Evolutionary conservation across 108 stramenopile species (phyloP).

Genomic region (Cyclostephanos invisitatus): DNA sequence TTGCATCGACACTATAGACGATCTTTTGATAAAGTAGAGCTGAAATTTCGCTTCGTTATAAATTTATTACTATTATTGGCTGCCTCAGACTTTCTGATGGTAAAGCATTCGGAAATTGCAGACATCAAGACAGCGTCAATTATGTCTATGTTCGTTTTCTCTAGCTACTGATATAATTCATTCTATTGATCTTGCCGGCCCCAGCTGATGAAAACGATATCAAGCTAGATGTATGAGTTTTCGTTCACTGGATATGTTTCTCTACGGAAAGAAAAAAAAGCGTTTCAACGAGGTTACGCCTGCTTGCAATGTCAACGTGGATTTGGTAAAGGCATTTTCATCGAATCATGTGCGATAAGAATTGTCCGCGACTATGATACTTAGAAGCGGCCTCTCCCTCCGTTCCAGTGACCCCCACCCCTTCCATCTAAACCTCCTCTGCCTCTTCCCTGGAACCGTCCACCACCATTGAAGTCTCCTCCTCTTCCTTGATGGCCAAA

Average conservation of each 20-base stretch:
- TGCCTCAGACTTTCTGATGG: too few species aligned
- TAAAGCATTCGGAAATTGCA: too few species aligned
- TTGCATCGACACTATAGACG: slow-evolving; percentile 69
- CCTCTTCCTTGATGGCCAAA: slow-evolving; percentile 30
- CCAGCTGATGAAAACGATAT: too few species aligned
- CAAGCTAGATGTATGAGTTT: neutral
- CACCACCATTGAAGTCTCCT: slow-evolving; percentile 9
- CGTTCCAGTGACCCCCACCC: slow-evolving; percentile 7
- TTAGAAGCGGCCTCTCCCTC: slow-evolving; percentile 7
- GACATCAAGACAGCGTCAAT: too few species aligned
- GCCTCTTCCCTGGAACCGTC: slow-evolving; percentile 13
- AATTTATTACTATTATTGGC: too few species aligned
- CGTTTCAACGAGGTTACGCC: neutral
- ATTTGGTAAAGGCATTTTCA: neutral
- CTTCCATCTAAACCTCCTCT: slow-evolving; percentile 16
- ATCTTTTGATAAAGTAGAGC: slow-evolving; percentile 18
- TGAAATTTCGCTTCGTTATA: too few species aligned
- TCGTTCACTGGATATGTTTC: neutral
- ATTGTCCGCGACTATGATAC: neutral
- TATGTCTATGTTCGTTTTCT: neutral
- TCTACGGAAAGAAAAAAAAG: neutral
- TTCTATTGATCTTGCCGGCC: neutral
- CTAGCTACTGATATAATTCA: neutral
- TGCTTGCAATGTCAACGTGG: neutral
- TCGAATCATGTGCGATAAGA: too few species aligned